phyloP scores from a whole-genome alignment of 495 filamentous ascomycete species.

The Penicillium silybi region DNA sequence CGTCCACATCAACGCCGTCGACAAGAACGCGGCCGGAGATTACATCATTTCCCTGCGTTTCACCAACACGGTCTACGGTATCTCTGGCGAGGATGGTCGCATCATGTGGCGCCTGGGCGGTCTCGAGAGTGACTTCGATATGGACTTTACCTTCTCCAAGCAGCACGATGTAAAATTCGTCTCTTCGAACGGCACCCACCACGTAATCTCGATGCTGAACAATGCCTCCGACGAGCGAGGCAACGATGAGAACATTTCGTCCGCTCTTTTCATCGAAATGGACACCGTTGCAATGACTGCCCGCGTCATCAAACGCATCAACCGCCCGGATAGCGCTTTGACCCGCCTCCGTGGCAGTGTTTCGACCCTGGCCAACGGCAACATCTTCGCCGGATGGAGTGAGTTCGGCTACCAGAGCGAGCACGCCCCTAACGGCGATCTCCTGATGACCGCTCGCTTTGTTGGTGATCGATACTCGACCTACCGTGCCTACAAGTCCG shows the following conservation, averaged over 20 bases:
- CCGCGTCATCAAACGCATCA: constrained; percentile 33
- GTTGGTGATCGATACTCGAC: constrained; percentile 33
- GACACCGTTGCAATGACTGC: constrained; percentile 47
- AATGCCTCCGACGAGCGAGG: constrained; percentile 47
- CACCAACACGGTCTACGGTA: constrained; percentile 52
- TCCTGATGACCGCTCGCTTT: constrained; percentile 45
- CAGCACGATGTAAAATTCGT: constrained; percentile 60
- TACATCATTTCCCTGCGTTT: constrained; percentile 58
- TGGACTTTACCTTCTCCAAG: constrained; percentile 52
- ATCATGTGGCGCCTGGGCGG: constrained; percentile 59
- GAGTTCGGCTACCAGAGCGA: constrained; percentile 54
- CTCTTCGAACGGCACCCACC: constrained; percentile 45
- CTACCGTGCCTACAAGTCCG: constrained; percentile 41
- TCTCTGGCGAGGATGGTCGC: constrained; percentile 52
- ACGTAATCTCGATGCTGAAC: constrained; percentile 52
- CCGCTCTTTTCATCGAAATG: constrained; percentile 52
- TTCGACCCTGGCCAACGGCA: constrained; percentile 52
- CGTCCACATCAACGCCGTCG: constrained; percentile 40
- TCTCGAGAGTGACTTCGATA: constrained; percentile 36
- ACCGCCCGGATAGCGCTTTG: constrained; percentile 46
- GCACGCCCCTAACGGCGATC: constrained; percentile 48
- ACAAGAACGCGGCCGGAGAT: constrained; percentile 46
- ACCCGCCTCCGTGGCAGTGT: constrained; percentile 58
- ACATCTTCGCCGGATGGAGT: constrained; percentile 57
- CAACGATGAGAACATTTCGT: constrained; percentile 39